Evolutionary conservation across 805 yeast genomes (phyloP).

Genomic region (Candida ovalis): DNA sequence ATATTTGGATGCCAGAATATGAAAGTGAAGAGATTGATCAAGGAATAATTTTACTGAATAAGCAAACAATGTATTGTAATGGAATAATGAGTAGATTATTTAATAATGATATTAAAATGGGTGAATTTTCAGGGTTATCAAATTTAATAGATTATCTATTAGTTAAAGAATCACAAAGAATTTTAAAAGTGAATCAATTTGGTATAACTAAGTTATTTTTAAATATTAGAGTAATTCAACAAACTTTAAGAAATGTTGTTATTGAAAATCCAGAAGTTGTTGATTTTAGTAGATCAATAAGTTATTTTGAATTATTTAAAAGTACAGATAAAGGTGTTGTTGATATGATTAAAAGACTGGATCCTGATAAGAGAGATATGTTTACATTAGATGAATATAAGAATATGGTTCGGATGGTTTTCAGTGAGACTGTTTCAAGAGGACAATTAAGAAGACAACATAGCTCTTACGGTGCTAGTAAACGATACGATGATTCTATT

Average conservation of each 20-base stretch:
- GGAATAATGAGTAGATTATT: slow-evolving; percentile 35
- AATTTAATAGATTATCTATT: slow-evolving; percentile 47
- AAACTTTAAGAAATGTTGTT: slow-evolving; percentile 59
- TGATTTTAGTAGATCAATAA: slow-evolving; percentile 48
- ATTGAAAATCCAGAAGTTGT: slow-evolving; percentile 44
- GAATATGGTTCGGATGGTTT: slow-evolving; percentile 52
- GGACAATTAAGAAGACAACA: slow-evolving; percentile 17
- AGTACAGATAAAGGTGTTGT: slow-evolving; percentile 44
- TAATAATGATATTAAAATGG: slow-evolving; percentile 21
- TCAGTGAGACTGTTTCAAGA: slow-evolving; percentile 33
- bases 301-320: slow-evolving; percentile 55
- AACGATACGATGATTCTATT: slow-evolving; percentile 23
- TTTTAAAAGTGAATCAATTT: slow-evolving; percentile 47
- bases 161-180: slow-evolving; percentile 47
- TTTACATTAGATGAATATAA: slow-evolving; percentile 43
- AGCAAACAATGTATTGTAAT: slow-evolving; percentile 43
- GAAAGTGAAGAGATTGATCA: slow-evolving; percentile 61
- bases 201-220: slow-evolving; percentile 58
- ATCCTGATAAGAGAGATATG: slow-evolving; percentile 4
- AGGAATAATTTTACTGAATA: slow-evolving; percentile 47
- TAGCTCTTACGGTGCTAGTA: slow-evolving; percentile 23
- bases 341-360: slow-evolving; percentile 33
- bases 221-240: slow-evolving; percentile 65
- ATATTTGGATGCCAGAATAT: slow-evolving; percentile 47
- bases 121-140: slow-evolving; percentile 47